Evolutionary conservation across 2,329 filamentous ascomycete genomes (phyloP).

Genomic region (Colletotrichum liriopes): DNA sequence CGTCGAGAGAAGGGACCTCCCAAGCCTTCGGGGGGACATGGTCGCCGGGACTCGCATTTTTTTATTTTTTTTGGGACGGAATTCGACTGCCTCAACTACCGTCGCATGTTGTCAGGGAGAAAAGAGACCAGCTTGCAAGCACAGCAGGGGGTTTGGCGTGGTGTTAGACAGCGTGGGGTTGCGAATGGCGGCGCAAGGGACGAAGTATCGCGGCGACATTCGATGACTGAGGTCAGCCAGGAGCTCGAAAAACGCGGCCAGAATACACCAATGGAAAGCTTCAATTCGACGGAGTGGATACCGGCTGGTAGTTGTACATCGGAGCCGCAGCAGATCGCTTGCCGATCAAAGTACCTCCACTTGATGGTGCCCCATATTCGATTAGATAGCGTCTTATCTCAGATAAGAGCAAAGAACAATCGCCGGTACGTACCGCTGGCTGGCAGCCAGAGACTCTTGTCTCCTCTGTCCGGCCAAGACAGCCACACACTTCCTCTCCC

Average conservation of each 20-base stretch:
- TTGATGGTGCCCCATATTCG: background rate
- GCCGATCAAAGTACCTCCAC: background rate
- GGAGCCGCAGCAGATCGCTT: rapidly evolving
- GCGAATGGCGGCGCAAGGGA: conserved; percentile 5
- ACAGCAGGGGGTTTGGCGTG: background rate
- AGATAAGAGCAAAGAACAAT: conserved; percentile 9
- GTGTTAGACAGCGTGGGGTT: background rate
- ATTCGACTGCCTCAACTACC: background rate
- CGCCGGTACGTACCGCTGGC: background rate
- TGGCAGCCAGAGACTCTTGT: background rate
- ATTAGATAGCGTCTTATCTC: background rate
- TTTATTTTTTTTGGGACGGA: background rate
- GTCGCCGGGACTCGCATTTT: conserved; percentile 1
- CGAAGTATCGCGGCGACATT: conserved; percentile 23
- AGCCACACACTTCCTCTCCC: conserved; percentile 9
- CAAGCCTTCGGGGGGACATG: conserved; percentile 5
- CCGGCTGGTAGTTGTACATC: background rate
- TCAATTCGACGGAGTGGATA: conserved; percentile 1
- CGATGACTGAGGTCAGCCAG: conserved; percentile 13
- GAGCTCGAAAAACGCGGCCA: conserved; percentile 1
- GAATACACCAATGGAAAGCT: conserved; percentile 33
- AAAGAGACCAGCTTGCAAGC: no score
- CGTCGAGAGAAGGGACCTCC: background rate
- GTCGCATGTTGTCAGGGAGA: conserved; percentile 6
- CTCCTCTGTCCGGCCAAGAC: background rate